Conservation (phyloP, 2,329 filamentous ascomycete species). For the Cladosporium sphaerospermum region DNA sequence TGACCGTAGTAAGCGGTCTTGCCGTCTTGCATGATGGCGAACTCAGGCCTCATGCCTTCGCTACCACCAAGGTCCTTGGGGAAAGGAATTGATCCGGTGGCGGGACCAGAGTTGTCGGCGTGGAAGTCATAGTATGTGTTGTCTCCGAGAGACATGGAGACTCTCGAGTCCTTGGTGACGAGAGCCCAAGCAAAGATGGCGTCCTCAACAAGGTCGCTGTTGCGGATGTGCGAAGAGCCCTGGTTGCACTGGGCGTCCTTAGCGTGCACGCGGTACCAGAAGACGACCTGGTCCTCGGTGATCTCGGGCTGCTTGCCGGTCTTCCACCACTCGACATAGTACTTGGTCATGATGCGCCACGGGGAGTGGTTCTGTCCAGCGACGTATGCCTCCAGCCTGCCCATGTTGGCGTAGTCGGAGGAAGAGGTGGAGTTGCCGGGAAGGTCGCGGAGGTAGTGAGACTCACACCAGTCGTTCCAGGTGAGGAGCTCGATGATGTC, state of each 20-base stretch:
- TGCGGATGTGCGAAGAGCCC: conserved; percentile 29
- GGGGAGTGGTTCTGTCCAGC: conserved; percentile 32
- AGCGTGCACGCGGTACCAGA: conserved; percentile 35
- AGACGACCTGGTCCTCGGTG: conserved; percentile 33
- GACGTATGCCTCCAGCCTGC: conserved; percentile 31
- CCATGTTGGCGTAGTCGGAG: conserved; percentile 26
- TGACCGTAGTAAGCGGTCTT: conserved; percentile 20
- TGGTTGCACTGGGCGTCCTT: conserved; percentile 29
- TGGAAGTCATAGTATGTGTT: conserved; percentile 31
- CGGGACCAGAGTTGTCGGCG: conserved; percentile 25
- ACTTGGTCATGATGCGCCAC: conserved; percentile 35
- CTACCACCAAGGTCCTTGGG: conserved; percentile 23
- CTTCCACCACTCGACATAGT: conserved; percentile 35
- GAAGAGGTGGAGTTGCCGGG: conserved; percentile 19
- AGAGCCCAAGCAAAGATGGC: conserved; percentile 35
- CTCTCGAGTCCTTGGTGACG: conserved; percentile 26
- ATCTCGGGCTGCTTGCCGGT: conserved; percentile 27
- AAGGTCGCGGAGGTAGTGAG: conserved; percentile 35
- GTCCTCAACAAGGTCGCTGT: conserved; percentile 29
- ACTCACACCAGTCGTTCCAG: conserved; percentile 37
- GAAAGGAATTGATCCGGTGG: conserved; percentile 29
- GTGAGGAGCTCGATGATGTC: conserved; percentile 36
- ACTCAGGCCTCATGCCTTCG: conserved; percentile 26
- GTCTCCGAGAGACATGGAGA: conserved; percentile 30
- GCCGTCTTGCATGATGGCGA: conserved; percentile 28